Evolutionary conservation across 495 filamentous ascomycete species (phyloP).

Genomic region (Friedmanniomyces endolithicus): DNA sequence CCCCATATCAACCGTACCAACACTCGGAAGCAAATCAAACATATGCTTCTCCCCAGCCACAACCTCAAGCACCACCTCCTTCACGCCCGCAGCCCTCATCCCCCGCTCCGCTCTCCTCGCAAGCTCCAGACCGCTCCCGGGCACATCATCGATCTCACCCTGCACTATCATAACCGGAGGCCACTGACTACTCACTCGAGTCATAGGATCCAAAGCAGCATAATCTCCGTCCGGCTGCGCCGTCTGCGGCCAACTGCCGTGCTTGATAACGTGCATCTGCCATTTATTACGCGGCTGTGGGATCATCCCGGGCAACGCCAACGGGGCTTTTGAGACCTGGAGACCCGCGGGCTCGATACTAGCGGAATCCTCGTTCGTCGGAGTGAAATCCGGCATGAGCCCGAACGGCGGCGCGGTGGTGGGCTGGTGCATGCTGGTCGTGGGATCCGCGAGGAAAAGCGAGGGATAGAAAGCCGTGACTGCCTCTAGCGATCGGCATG

Average conservation of each 20-base stretch:
- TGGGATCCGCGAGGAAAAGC: not conserved
- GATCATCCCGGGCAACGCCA: constrained; percentile 1
- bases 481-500: not conserved
- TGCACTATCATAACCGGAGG: constrained; percentile 13
- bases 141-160: constrained; percentile 8
- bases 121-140: not conserved
- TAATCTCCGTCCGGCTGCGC: constrained; percentile 11
- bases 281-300: constrained; percentile 10
- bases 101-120: constrained; percentile 5
- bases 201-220: constrained; percentile 3
- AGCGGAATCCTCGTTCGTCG: not conserved
- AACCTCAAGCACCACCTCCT: constrained; percentile 5
- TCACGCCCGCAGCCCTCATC: constrained; percentile 1
- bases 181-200: constrained; percentile 5
- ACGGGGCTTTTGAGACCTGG: constrained; percentile 3
- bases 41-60: constrained; percentile 9
- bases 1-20: constrained; percentile 5
- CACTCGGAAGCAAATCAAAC: constrained; percentile 10
- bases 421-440: constrained; percentile 2
- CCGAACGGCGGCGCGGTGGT: constrained; percentile 7
- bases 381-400: constrained; percentile 3
- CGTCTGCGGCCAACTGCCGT: constrained; percentile 3
- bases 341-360: not conserved
- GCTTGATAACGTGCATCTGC: constrained; percentile 13
- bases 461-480: constrained; percentile 13